Conservation (phyloP, 768 basidiomycete genomes). For the Suillus discolor region DNA sequence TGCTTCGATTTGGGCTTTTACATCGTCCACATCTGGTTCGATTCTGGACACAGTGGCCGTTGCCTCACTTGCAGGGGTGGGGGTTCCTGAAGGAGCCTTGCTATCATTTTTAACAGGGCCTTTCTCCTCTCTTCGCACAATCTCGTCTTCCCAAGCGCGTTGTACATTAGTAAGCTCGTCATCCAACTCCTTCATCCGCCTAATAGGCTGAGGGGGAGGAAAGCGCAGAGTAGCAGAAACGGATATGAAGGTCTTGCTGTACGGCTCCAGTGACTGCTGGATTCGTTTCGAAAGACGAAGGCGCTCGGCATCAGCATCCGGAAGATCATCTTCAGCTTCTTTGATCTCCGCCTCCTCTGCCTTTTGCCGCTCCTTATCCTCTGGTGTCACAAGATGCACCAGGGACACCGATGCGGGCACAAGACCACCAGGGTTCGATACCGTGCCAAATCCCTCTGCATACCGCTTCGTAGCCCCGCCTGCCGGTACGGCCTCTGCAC, state of each 20-base stretch:
- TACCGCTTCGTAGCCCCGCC: conserved; percentile 20
- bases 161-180: conserved; percentile 70
- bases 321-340: conserved; percentile 50
- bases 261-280: conserved; percentile 80
- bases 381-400: conserved; percentile 23
- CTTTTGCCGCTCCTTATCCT: conserved; percentile 20
- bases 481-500: conserved; percentile 62
- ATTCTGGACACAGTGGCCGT: conserved; percentile 17
- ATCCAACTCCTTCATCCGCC: conserved; percentile 88
- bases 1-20: conserved; percentile 70
- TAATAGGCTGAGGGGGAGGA: conserved; percentile 87
- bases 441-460: conserved; percentile 25
- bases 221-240: conserved; percentile 92
- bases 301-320: conserved; percentile 73
- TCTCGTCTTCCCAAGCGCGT: conserved; percentile 85
- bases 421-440: conserved; percentile 14
- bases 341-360: conserved; percentile 20
- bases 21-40: conserved; percentile 43
- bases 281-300: conserved; percentile 74
- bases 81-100: conserved; percentile 28
- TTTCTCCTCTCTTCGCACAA: conserved; percentile 75
- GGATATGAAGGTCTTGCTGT: conserved; percentile 85
- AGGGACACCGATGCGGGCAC: conserved; percentile 28
- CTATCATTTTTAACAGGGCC: conserved; percentile 20
- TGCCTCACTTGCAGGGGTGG: conserved; percentile 30